Evolutionary conservation across 371 early-diverging fungal genomes (phyloP).

Genomic region (Mortierella sp.): DNA sequence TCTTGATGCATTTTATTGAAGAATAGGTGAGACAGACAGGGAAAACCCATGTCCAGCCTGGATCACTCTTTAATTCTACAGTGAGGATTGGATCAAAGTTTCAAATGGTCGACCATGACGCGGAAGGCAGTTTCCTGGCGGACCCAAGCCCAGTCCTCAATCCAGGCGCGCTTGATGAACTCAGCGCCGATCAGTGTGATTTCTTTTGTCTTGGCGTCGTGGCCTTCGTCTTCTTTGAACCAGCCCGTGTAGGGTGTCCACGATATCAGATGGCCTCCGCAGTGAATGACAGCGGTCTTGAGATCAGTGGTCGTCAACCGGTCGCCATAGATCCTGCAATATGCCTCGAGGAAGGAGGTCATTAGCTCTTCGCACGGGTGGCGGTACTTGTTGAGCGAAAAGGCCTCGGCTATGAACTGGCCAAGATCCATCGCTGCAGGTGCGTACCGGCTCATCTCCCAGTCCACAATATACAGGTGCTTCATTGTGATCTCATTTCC

Average conservation of each 20-base stretch:
- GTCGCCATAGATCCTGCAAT: conserved; percentile 32
- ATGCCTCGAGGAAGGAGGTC: conserved; percentile 38
- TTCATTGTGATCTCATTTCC: conserved; percentile 37
- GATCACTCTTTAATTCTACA: conserved; percentile 26
- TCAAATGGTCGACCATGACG: conserved; percentile 41
- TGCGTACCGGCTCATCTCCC: conserved; percentile 38
- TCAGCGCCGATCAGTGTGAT: conserved; percentile 29
- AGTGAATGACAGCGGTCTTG: conserved; percentile 38
- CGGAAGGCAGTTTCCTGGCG: conserved; percentile 37
- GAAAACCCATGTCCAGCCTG: too few relatives aligned
- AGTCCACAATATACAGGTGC: conserved; percentile 28
- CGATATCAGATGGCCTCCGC: conserved; percentile 28
- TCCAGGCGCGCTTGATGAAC: conserved; percentile 37
- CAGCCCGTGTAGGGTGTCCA: conserved; percentile 42
- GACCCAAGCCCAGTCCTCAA: conserved; percentile 40
- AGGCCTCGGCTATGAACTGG: conserved; percentile 31
- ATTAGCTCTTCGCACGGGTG: conserved; percentile 34
- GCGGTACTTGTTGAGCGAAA: conserved; percentile 37
- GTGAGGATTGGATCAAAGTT: conserved; percentile 24
- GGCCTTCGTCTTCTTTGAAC: conserved; percentile 27
- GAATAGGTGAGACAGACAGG: too few relatives aligned
- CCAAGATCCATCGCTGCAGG: conserved; percentile 42
- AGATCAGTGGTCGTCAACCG: conserved; percentile 30
- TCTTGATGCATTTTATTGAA: too few relatives aligned
- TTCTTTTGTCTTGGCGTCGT: conserved; percentile 27